A percentile compares a stretch with the other conserved stretches of the same genome.
These are phyloP conservation scores for Mrakia gelida DNA, from an alignment of 768 basidiomycete species.

Conservation along the genomic window DNA sequence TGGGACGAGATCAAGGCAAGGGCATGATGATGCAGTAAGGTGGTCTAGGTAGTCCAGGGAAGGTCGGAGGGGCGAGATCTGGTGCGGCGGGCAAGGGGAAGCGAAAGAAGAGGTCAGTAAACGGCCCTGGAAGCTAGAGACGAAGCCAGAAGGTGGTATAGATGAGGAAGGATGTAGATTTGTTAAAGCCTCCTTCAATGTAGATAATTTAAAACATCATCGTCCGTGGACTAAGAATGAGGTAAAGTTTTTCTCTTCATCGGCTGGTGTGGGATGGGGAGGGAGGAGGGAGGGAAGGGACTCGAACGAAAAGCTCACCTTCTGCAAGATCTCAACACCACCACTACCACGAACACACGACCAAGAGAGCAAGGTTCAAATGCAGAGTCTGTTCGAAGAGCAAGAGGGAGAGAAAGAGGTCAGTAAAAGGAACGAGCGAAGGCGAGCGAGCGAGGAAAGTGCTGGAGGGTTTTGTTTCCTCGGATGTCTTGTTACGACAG, in stretches of 20 bases:
- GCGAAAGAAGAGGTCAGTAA: no score
- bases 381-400: background rate
- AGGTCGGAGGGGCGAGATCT: no score
- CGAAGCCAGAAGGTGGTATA: no score
- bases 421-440: background rate
- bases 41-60: no score
- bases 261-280: background rate
- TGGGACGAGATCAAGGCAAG: no score
- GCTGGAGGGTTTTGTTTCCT: background rate
- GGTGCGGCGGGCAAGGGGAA: no score
- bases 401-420: background rate
- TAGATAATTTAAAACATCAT: no score
- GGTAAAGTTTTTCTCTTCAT: background rate
- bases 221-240: background rate
- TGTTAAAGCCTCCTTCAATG: no score
- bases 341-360: background rate
- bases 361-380: background rate
- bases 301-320: background rate
- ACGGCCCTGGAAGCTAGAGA: no score
- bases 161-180: no score
- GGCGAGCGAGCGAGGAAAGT: background rate
- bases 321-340: background rate
- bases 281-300: background rate
- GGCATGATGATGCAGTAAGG: no score
- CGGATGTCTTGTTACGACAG: slow-evolving; percentile 16